Evolutionary conservation across 208 protist genomes (phyloP).

Genomic region (Wallacemonas rigidus): DNA sequence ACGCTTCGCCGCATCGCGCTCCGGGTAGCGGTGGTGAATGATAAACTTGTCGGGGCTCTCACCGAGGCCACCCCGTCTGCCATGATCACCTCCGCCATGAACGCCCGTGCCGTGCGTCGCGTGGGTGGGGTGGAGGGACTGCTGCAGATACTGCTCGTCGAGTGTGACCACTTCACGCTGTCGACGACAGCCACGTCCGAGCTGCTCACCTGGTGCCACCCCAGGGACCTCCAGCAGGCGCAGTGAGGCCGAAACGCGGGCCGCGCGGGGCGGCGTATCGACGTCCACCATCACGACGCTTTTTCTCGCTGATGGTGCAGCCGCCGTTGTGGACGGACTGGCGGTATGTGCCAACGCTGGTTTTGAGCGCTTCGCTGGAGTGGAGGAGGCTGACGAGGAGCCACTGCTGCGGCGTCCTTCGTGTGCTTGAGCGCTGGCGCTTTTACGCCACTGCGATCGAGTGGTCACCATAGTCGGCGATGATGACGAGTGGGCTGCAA

Average conservation of each 20-base stretch:
- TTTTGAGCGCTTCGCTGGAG: too few relatives aligned
- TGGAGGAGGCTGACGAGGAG: neutral
- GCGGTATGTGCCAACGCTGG: too few relatives aligned
- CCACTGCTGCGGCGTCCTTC: neutral
- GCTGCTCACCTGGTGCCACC: constrained; percentile 25
- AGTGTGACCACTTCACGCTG: constrained; percentile 33
- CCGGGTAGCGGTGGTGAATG: constrained; percentile 59
- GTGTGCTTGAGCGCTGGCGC: neutral
- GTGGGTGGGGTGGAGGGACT: constrained; percentile 14
- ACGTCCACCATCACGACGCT: neutral
- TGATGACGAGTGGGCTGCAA: too few relatives aligned
- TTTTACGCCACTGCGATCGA: constrained; percentile 27
- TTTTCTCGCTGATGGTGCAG: neutral
- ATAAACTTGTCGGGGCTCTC: constrained; percentile 19
- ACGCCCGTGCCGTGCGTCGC: neutral
- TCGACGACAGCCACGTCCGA: constrained; percentile 72
- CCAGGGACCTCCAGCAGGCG: constrained; percentile 10
- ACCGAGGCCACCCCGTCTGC: neutral
- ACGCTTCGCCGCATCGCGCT: constrained; percentile 60
- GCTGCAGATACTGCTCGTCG: constrained; percentile 51
- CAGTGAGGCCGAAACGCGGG: neutral
- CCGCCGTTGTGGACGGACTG: too few relatives aligned
- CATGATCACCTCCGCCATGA: neutral
- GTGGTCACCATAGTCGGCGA: constrained; percentile 32
- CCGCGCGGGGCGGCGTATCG: neutral